Conservation (phyloP, 2,329 filamentous ascomycete species). For the Amauroascus niger region DNA sequence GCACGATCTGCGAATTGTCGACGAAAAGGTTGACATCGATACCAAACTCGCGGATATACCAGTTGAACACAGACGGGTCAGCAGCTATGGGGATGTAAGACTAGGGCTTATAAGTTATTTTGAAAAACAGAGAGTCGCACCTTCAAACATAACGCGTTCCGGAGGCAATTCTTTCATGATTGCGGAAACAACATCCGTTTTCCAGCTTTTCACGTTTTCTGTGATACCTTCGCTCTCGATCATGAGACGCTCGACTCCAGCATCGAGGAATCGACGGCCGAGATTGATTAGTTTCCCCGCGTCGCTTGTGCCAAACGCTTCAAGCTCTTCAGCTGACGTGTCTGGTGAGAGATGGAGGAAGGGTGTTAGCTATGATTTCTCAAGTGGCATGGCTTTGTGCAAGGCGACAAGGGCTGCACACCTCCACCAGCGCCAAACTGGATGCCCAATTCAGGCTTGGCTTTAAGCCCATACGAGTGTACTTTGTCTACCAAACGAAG, state of each 20-base stretch:
- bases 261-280: constrained; percentile 43
- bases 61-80: constrained; percentile 48
- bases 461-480: constrained; percentile 41
- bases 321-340: constrained; percentile 40
- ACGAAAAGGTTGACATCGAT: constrained; percentile 50
- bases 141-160: constrained; percentile 50
- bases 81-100: constrained; percentile 31
- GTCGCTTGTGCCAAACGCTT: constrained; percentile 42
- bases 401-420: constrained; percentile 2
- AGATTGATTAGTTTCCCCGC: constrained; percentile 43
- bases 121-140: background rate
- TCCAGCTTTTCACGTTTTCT: constrained; percentile 47
- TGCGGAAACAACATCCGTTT: constrained; percentile 46
- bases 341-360: constrained; percentile 24
- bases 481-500: constrained; percentile 43
- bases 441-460: constrained; percentile 49
- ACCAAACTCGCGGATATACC: constrained; percentile 49
- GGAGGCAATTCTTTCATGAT: constrained; percentile 44
- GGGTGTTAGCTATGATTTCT: background rate
- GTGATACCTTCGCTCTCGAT: constrained; percentile 53
- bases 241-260: constrained; percentile 48
- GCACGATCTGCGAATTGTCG: constrained; percentile 50
- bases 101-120: background rate
- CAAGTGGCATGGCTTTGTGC: background rate
- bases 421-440: constrained; percentile 48